phyloP scores from a whole-genome alignment of 805 yeast species.

The Aciculoconidium aculeatum region DNA sequence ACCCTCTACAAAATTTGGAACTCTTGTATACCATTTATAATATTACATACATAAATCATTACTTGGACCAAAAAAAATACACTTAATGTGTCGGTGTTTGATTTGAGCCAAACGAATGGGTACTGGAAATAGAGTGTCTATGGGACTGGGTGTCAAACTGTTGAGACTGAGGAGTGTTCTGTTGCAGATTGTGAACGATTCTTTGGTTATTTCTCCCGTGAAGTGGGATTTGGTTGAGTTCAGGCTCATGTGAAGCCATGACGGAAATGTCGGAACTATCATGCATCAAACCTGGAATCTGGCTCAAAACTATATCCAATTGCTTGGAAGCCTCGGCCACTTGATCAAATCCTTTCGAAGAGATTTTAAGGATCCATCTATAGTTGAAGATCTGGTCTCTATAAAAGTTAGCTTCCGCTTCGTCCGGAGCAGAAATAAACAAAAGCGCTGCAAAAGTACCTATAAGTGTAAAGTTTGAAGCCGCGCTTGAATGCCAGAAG shows the following conservation, averaged over 20 bases:
- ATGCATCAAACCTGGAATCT: conserved; percentile 64
- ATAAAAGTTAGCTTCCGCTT: conserved; percentile 60
- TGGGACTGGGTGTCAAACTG: conserved; percentile 2
- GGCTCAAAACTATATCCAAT: conserved; percentile 65
- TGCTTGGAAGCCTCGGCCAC: conserved; percentile 68
- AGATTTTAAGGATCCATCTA: conserved; percentile 67
- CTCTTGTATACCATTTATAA: no score
- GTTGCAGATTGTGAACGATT: no score
- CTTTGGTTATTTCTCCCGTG: conserved; percentile 1
- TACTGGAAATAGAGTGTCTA: conserved; percentile 1
- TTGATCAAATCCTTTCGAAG: conserved; percentile 72
- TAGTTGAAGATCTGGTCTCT: conserved; percentile 69
- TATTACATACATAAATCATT: no score
- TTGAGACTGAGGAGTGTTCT: conserved; percentile 3
- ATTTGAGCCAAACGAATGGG: conserved; percentile 2
- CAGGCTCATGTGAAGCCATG: conserved; percentile 26
- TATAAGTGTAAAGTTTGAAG: conserved; percentile 72
- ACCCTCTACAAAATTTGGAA: background rate
- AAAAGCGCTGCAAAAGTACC: conserved; percentile 85
- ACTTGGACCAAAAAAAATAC: no score
- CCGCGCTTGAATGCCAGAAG: conserved; percentile 84
- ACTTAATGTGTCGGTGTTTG: conserved; percentile 4
- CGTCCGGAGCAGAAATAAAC: conserved; percentile 50
- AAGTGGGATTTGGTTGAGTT: conserved; percentile 1
- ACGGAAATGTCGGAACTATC: conserved; percentile 33